Evolutionary conservation across 306 rosid species (phyloP).

Genomic region (Arachis stenosperma): DNA sequence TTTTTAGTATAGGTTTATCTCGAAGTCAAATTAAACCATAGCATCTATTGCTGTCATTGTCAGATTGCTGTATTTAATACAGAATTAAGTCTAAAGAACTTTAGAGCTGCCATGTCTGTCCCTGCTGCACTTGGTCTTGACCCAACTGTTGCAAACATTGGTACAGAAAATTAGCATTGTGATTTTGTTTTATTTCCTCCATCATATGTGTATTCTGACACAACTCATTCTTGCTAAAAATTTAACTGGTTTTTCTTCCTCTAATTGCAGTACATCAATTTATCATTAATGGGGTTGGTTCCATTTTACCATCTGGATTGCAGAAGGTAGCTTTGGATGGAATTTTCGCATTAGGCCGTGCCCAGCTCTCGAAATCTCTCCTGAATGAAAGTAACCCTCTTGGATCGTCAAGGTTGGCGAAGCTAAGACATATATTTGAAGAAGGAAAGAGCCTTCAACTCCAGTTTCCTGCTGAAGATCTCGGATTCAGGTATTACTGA

Average conservation of each 20-base stretch:
- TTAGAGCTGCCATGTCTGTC: slow-evolving; percentile 93
- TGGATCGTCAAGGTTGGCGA: slow-evolving; percentile 82
- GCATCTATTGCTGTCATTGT: slow-evolving; percentile 19
- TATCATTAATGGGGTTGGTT: slow-evolving; percentile 64
- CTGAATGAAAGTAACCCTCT: slow-evolving; percentile 78
- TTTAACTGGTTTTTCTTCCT: slow-evolving; percentile 29
- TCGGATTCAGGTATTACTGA: slow-evolving; percentile 77
- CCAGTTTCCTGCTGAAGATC: slow-evolving; percentile 98
- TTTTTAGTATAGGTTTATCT: background rate
- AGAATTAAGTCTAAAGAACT: slow-evolving; percentile 78
- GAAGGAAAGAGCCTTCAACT: slow-evolving; percentile 98
- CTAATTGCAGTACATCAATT: slow-evolving; percentile 69
- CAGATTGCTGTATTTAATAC: slow-evolving; percentile 89
- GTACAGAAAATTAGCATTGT: slow-evolving; percentile 45
- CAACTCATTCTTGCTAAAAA: slow-evolving; percentile 31
- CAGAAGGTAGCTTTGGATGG: slow-evolving; percentile 84
- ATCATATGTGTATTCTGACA: background rate
- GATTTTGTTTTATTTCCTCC: slow-evolving; percentile 19
- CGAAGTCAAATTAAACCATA: slow-evolving; percentile 35
- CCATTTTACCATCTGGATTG: slow-evolving; percentile 70
- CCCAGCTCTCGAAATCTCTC: slow-evolving; percentile 73
- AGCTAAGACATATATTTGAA: slow-evolving; percentile 73
- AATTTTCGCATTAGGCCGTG: slow-evolving; percentile 80
- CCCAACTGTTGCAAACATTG: slow-evolving; percentile 89
- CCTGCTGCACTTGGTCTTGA: slow-evolving; percentile 92